A percentile compares a stretch with the other conserved stretches of the same genome.
Evolutionary conservation across 1,284 basidiomycete genomes (phyloP).

Genomic region (Singerocomus inundabilis): DNA sequence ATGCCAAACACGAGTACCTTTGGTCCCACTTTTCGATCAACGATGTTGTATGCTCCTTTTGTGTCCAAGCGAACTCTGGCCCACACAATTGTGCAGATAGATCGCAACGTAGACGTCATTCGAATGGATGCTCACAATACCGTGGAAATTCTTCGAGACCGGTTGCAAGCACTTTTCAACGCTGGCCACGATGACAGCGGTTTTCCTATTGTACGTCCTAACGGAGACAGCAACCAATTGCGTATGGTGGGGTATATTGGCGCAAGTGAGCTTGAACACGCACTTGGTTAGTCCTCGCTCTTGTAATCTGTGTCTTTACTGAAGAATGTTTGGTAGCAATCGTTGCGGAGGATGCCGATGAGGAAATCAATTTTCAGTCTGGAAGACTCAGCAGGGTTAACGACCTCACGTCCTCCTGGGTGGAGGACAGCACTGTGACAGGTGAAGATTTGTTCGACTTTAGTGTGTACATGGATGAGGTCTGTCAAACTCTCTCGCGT

Average conservation of each 20-base stretch:
- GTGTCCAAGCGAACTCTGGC: background rate
- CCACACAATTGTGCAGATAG: slow-evolving; percentile 44
- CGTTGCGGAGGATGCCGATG: slow-evolving; percentile 72
- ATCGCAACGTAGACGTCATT: slow-evolving; percentile 65
- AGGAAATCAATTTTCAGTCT: slow-evolving; percentile 62
- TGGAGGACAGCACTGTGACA: slow-evolving; percentile 36
- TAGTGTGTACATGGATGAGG: slow-evolving; percentile 88
- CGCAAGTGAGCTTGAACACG: slow-evolving; percentile 90
- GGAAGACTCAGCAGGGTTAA: slow-evolving; percentile 41
- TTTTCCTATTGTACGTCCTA: slow-evolving; percentile 76
- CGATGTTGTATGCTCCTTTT: slow-evolving; percentile 60
- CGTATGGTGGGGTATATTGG: slow-evolving; percentile 93
- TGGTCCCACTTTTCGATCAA: slow-evolving; percentile 77
- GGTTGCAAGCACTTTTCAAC: slow-evolving; percentile 58
- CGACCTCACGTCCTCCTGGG: slow-evolving; percentile 52
- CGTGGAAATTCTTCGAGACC: slow-evolving; percentile 64
- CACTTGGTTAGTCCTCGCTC: slow-evolving; percentile 61
- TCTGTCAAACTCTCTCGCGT: slow-evolving; percentile 33
- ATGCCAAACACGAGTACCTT: slow-evolving; percentile 83
- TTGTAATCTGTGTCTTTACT: background rate
- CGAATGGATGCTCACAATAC: slow-evolving; percentile 69
- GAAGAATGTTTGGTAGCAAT: slow-evolving; percentile 48
- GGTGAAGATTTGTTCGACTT: slow-evolving; percentile 76
- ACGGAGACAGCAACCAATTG: slow-evolving; percentile 44
- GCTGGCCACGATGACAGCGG: slow-evolving; percentile 79